These are phyloP conservation scores for Elaeis guineensis DNA, from an alignment of 176 grass and related monocot species.

Conservation along the genomic window DNA sequence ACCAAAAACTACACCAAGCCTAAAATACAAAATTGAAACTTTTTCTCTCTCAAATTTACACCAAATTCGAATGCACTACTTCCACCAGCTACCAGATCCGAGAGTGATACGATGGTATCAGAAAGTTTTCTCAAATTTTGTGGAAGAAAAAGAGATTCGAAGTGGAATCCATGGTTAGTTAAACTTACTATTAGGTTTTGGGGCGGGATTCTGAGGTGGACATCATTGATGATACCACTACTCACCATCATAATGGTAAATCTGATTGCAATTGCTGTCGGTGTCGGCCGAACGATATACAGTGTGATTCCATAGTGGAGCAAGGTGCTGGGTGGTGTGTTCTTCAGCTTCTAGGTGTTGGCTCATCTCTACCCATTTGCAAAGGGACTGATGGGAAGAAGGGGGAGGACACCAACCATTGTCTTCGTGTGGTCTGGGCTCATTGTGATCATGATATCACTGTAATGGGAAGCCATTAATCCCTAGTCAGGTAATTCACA, in stretches of 20 bases:
- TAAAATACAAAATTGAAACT: too few relatives aligned
- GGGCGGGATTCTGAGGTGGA: slow-evolving; percentile 59
- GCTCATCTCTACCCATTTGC: slow-evolving; percentile 96
- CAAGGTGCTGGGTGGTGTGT: slow-evolving; percentile 92
- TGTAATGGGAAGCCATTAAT: slow-evolving; percentile 88
- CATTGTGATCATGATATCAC: slow-evolving; percentile 74
- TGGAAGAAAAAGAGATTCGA: too few relatives aligned
- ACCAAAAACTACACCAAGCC: too few relatives aligned
- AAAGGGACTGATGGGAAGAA: slow-evolving; percentile 93
- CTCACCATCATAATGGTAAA: slow-evolving; percentile 96
- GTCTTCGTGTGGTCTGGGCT: slow-evolving; percentile 93
- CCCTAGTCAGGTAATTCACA: slow-evolving; percentile 55
- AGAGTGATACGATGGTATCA: too few relatives aligned
- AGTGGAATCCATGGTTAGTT: too few relatives aligned
- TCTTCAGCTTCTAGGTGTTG: slow-evolving; percentile 97
- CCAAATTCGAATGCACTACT: too few relatives aligned
- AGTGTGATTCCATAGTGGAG: slow-evolving; percentile 94
- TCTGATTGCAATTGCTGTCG: slow-evolving; percentile 85
- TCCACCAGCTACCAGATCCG: too few relatives aligned
- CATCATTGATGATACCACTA: slow-evolving; percentile 85
- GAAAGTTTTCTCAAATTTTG: too few relatives aligned
- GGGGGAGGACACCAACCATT: slow-evolving; percentile 91
- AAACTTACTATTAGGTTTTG: neutral
- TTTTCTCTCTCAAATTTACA: too few relatives aligned
- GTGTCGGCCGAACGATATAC: slow-evolving; percentile 83